phyloP scores from a whole-genome alignment of 2,329 filamentous ascomycete genomes.

The Claviceps cyperi region DNA sequence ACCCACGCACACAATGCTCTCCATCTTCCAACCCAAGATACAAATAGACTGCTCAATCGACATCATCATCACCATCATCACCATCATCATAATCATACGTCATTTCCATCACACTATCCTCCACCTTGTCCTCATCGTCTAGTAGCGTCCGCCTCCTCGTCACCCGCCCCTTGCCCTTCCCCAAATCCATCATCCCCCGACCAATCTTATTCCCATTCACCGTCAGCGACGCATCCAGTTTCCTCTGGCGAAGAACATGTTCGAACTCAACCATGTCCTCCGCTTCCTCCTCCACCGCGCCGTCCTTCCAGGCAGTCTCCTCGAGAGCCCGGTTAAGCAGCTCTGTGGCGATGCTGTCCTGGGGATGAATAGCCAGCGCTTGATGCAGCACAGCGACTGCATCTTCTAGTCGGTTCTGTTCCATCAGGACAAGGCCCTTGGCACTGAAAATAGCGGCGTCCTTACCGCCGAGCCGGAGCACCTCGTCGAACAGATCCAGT shows the following conservation, averaged over 20 bases:
- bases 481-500: conserved; percentile 71
- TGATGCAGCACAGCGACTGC: conserved; percentile 76
- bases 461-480: conserved; percentile 67
- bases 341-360: conserved; percentile 71
- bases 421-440: conserved; percentile 72
- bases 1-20: no score
- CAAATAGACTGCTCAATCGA: background rate
- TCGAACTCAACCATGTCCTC: conserved; percentile 38
- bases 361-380: conserved; percentile 61
- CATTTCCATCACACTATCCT: conserved; percentile 38
- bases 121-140: conserved; percentile 23
- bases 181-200: conserved; percentile 12
- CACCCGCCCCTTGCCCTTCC: conserved; percentile 32
- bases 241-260: conserved; percentile 31
- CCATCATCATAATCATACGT: conserved; percentile 35
- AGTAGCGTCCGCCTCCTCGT: conserved; percentile 18
- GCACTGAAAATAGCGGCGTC: conserved; percentile 66
- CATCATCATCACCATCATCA: conserved; percentile 25
- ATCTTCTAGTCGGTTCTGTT: conserved; percentile 58
- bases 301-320: conserved; percentile 37
- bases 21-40: no score
- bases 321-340: conserved; percentile 57
- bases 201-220: conserved; percentile 16
- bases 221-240: conserved; percentile 28
- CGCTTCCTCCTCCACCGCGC: conserved; percentile 30